A percentile compares a stretch with the other conserved stretches of the same genome.
These are phyloP conservation scores for Plenodomus tracheiphilus DNA, from an alignment of 2,329 filamentous ascomycete genomes.

Conservation along the genomic window DNA sequence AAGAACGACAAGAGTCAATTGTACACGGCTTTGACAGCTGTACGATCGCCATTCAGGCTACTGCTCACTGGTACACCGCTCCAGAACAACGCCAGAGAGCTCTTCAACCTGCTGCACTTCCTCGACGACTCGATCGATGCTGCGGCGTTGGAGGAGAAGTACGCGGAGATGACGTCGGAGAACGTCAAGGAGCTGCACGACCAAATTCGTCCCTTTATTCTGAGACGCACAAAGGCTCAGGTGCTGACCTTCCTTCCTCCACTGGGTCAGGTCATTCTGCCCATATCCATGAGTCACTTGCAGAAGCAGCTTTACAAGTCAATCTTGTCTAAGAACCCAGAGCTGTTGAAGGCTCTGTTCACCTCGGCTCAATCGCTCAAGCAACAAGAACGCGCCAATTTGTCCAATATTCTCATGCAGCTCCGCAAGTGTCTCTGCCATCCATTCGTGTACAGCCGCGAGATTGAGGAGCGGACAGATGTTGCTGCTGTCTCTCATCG, in stretches of 20 bases:
- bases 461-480: constrained; percentile 80
- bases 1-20: constrained; percentile 90
- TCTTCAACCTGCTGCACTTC: constrained; percentile 97
- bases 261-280: constrained; percentile 92
- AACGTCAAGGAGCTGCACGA: constrained; percentile 81
- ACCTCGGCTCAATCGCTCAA: constrained; percentile 63
- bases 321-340: constrained; percentile 86
- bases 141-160: constrained; percentile 72
- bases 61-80: constrained; percentile 87
- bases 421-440: constrained; percentile 93
- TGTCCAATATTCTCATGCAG: constrained; percentile 96
- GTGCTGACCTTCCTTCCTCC: constrained; percentile 90
- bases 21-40: constrained; percentile 71
- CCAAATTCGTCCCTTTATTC: constrained; percentile 73
- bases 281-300: constrained; percentile 90
- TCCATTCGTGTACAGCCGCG: constrained; percentile 89
- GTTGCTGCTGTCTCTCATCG: constrained; percentile 66
- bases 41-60: constrained; percentile 81
- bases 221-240: constrained; percentile 82
- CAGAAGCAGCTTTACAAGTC: constrained; percentile 95
- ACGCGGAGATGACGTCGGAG: constrained; percentile 76
- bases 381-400: constrained; percentile 71
- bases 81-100: constrained; percentile 91
- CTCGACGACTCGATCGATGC: constrained; percentile 75
- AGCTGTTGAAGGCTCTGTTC: constrained; percentile 87